phyloP scores from a whole-genome alignment of 148 eudicot species.

The Mesembryanthemum crystallinum region DNA sequence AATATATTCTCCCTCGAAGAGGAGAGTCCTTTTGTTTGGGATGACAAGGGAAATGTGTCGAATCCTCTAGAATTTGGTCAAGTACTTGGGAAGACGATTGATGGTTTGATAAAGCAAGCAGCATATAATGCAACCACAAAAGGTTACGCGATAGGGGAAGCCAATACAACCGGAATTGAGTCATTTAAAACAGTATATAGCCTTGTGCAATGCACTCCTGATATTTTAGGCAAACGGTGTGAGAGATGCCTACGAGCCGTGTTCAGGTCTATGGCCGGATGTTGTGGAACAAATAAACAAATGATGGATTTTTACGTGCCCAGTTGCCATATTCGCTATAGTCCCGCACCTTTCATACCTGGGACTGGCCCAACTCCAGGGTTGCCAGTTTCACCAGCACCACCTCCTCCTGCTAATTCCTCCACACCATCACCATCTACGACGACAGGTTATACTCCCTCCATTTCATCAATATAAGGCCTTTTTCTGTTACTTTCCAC shows the following conservation, averaged over 20 bases:
- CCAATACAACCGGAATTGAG: background rate
- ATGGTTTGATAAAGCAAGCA: conserved; percentile 5
- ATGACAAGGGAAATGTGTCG: background rate
- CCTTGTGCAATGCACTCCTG: conserved; percentile 23
- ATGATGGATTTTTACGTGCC: background rate
- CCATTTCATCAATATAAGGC: background rate
- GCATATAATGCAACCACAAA: background rate
- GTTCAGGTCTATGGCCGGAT: background rate
- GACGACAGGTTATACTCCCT: background rate
- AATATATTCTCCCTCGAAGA: conserved; percentile 12
- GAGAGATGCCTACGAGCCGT: conserved; percentile 15
- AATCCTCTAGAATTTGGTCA: background rate
- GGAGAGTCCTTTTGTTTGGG: background rate
- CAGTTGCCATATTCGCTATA: conserved; percentile 10
- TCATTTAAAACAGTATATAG: background rate
- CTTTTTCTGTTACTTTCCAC: background rate
- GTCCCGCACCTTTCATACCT: background rate
- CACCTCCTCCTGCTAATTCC: background rate
- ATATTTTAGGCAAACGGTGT: conserved; percentile 15
- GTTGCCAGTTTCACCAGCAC: background rate
- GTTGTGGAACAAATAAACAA: background rate
- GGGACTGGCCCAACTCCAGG: background rate
- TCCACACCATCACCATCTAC: background rate
- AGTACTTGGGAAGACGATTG: background rate
- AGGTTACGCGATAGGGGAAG: conserved; percentile 10